Evolutionary conservation across 1,139 yeast genomes (phyloP), one percentile per base, ranked within the genome.

Genomic region (Zhuliangozyma parablackwelliae): DNA sequence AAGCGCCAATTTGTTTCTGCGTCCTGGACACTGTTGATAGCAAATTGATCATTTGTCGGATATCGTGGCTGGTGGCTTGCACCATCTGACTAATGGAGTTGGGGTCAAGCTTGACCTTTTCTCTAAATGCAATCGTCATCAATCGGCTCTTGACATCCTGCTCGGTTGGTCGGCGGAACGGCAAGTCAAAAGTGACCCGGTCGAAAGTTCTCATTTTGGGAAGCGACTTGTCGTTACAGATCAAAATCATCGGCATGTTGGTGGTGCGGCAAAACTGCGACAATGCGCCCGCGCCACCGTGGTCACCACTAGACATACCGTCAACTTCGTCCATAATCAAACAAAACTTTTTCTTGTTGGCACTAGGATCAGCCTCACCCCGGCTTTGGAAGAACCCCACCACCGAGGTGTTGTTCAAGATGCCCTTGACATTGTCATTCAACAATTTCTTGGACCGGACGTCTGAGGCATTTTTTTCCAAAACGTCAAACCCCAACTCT

Each of bases 221-320:
- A 43, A 88, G 69, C 9, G 87, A 75, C 47, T 88, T 82, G 55
- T 94, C 99, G 60, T 94, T 94, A 67, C 98, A 92, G 44, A 94
- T 89, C 38, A 92, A 71, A 44, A 94, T 88, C 66, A 94, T 75
- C 10, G 99, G 98, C 54, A 92, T 86, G 36, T 80, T 73, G 1
- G 98, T 89, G 33, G 79, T 81, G 31, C 83, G 74, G 57, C 97
- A 92, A 50, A 88, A 83, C 31, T 83, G 81, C 0, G 97, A 90
- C 63, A 94, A 73, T 41, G 92, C 95, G 21, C 97, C 97, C 16
- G 94, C 96, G 46, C 99, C 99, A 45, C 98, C 99, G 51, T 94
- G 82, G 59, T 94, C 99, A 46, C 99, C 99, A 52, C 95, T 89
- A 31, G 96, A 87, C 98, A 94, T 92, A 48, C 99, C 99, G 59